Base-by-base conservation (phyloP, 768 basidiomycete species). In the Lyophyllum atratum region DNA sequence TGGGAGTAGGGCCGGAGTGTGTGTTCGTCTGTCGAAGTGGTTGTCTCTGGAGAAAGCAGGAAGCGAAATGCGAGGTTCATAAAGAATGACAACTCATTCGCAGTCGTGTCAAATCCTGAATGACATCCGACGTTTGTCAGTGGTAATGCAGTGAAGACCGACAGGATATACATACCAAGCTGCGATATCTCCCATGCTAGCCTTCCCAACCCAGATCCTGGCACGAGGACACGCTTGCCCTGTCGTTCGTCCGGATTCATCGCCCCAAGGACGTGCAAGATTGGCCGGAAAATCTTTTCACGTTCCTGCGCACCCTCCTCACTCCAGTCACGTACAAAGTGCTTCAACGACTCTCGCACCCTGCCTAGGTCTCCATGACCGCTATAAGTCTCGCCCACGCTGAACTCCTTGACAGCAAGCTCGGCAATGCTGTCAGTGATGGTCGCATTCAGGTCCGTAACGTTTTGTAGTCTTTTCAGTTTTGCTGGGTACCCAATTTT, bases 321-420 rank as follows among this genome's bases (percentile, higher is more conserved):
- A 62, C 85, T 86, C 88, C 87, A 89, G 64, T 90, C 87, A 5
- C 87, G 76, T 22, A 89, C 76, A 57, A 86, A 85, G 65, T 89
- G 88, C 68, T 86, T 87, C 58, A 90, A 64, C 1, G 84, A 68
- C 67, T 89, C 85, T 11, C 81, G 71, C 4, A 82, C 82, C 14
- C 83, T 75, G 22, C 74, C 76, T 11, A 85, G 64, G 59, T 84
- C 81, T 8, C 72, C 74, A 4, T 61, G 45, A 7, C 59, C 55
- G 17, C 29, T 37, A 45, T 25, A 33, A 39, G 37, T 29, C 25
- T 47, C 24, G 2, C 57, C 72, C 22, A 68, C 55, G n/a, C 51
- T 48, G 45, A 71, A 74, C 31, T 72, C 73, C 5, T 54, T 54
- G 14, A 58, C 60, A 9, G 78, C 77, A 19, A 77, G 65, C 7